Conservation (phyloP, 2,329 filamentous ascomycete species). For the Alternaria sp. region DNA sequence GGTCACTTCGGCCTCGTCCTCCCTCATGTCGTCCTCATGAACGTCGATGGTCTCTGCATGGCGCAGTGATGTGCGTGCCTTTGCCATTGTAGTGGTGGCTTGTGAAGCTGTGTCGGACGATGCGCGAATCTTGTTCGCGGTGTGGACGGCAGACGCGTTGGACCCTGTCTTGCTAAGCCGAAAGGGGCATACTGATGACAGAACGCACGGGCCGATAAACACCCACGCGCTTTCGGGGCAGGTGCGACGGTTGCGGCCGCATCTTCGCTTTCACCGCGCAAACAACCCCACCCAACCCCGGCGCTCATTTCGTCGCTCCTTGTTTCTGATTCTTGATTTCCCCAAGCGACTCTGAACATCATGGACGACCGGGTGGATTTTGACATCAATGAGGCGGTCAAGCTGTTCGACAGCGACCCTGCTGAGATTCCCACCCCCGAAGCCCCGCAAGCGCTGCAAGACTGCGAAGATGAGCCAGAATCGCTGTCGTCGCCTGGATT, state of each 20-base stretch:
- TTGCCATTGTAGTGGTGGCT: conserved; percentile 38
- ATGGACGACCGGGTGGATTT: conserved; percentile 77
- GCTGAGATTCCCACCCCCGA: conserved; percentile 83
- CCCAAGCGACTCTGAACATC: conserved; percentile 54
- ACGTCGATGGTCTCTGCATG: conserved; percentile 38
- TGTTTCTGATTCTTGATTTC: conserved; percentile 17
- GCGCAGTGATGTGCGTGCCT: conserved; percentile 38
- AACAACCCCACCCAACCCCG: conserved; percentile 16
- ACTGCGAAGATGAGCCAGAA: conserved; percentile 93
- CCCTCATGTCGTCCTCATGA: conserved; percentile 40
- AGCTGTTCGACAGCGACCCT: conserved; percentile 95
- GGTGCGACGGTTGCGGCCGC: conserved; percentile 21
- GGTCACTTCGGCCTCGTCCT: conserved; percentile 51
- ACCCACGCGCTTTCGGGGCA: conserved; percentile 27
- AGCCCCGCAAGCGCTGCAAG: conserved; percentile 80
- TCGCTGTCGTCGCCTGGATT: conserved; percentile 75
- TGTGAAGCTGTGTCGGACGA: conserved; percentile 19
- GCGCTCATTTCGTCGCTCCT: conserved; percentile 29
- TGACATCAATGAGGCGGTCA: conserved; percentile 95
- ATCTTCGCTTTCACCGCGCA: conserved; percentile 26
- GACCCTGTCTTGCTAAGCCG: conserved; percentile 18
- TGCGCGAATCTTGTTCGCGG: conserved; percentile 13
- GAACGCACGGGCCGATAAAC: conserved; percentile 26
- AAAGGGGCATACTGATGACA: conserved; percentile 25
- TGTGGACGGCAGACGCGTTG: conserved; percentile 20